These are phyloP conservation scores for Calonectria crousiana DNA, from an alignment of 2,329 filamentous ascomycete genomes.

Conservation along the genomic window DNA sequence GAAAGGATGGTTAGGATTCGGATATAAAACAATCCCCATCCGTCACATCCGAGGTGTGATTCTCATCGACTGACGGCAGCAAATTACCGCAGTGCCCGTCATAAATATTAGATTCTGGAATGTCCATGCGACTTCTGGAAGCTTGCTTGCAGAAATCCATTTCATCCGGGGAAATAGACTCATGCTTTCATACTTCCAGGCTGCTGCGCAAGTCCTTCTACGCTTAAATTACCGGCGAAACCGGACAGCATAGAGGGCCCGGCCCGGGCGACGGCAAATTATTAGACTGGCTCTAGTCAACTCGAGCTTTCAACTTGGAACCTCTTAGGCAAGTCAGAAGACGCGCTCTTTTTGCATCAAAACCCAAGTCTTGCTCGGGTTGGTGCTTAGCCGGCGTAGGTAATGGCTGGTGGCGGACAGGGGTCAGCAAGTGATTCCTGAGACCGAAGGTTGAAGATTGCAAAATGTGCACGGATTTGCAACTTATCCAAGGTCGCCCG, in stretches of 20 bases:
- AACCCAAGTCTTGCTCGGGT: too few relatives aligned
- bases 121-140: not conserved
- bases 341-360: not conserved
- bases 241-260: too few relatives aligned
- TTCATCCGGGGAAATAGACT: not conserved
- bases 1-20: not conserved
- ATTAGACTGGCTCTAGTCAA: not conserved
- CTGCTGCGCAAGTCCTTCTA: not conserved
- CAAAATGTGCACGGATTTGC: not conserved
- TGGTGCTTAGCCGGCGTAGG: too few relatives aligned
- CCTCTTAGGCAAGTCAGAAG: not conserved
- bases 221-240: not conserved
- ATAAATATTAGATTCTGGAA: not conserved
- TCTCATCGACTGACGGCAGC: not conserved
- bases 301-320: not conserved
- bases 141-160: not conserved
- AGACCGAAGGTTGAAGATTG: not conserved
- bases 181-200: not conserved
- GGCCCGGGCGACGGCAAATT: not conserved
- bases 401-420: not conserved
- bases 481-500: not conserved
- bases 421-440: not conserved
- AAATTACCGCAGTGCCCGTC: not conserved
- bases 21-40: not conserved
- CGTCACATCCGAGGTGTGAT: not conserved